Evolutionary conservation across 2,329 filamentous ascomycete genomes (phyloP).

Genomic region (Bertia moriformis): DNA sequence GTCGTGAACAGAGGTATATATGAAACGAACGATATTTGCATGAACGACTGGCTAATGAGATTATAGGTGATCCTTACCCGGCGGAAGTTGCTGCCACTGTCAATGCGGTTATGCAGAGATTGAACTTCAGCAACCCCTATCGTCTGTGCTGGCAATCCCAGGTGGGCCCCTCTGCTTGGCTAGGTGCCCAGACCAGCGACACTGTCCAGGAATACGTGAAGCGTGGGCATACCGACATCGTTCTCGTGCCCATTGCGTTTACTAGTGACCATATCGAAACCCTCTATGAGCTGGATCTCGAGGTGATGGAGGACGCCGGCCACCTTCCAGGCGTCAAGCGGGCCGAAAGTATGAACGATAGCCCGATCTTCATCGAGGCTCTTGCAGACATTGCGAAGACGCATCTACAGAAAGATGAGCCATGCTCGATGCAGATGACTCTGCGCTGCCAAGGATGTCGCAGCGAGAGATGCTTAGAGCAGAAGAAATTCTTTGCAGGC

Average conservation of each 20-base stretch:
- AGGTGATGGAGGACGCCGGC: slow-evolving; percentile 80
- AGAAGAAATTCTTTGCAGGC: slow-evolving; percentile 50
- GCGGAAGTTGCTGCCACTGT: slow-evolving; percentile 92
- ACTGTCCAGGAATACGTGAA: slow-evolving; percentile 80
- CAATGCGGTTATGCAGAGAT: slow-evolving; percentile 84
- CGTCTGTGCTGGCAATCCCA: slow-evolving; percentile 96
- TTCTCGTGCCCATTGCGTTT: slow-evolving; percentile 90
- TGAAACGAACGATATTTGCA: background rate
- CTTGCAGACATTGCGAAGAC: slow-evolving; percentile 73
- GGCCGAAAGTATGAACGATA: slow-evolving; percentile 83
- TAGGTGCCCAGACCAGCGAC: slow-evolving; percentile 81
- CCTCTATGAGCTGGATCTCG: slow-evolving; percentile 80
- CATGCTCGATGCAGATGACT: slow-evolving; percentile 72
- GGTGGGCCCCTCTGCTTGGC: slow-evolving; percentile 87
- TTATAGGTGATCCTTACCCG: slow-evolving; percentile 74
- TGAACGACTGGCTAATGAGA: background rate
- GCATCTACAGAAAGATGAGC: slow-evolving; percentile 56
- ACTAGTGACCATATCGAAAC: slow-evolving; percentile 99
- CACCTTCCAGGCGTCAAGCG: slow-evolving; percentile 71
- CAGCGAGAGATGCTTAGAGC: slow-evolving; percentile 73
- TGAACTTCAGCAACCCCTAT: slow-evolving; percentile 80
- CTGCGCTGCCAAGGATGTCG: slow-evolving; percentile 86
- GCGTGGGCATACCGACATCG: slow-evolving; percentile 79
- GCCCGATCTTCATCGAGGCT: slow-evolving; percentile 75
- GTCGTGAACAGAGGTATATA: slow-evolving; percentile 75